These are phyloP conservation scores for Erysimum cheiri DNA, from an alignment of 441 rosid genomes.

Conservation along the genomic window DNA sequence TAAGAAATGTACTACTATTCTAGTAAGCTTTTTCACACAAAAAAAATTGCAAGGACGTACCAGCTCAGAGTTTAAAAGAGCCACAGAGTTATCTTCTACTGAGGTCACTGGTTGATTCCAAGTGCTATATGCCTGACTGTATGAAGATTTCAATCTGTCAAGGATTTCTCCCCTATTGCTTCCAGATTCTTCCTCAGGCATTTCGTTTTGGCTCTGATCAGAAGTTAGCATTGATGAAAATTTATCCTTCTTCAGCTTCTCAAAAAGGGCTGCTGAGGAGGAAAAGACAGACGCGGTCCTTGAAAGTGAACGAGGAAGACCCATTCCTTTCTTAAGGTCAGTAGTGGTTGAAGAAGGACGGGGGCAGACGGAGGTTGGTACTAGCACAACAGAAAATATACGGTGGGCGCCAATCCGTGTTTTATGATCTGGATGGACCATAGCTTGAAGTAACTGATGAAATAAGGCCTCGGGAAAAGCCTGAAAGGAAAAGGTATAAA, in stretches of 20 bases:
- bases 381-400: slow-evolving; percentile 86
- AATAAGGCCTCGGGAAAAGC: slow-evolving; percentile 90
- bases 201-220: slow-evolving; percentile 48
- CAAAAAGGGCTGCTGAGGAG: slow-evolving; percentile 97
- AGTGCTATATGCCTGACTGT: slow-evolving; percentile 52
- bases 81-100: slow-evolving; percentile 40
- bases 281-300: slow-evolving; percentile 98
- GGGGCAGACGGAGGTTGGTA: slow-evolving; percentile 91
- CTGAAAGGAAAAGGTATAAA: slow-evolving; percentile 44
- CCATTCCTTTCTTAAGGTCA: slow-evolving; percentile 52
- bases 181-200: slow-evolving; percentile 43
- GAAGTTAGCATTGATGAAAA: slow-evolving; percentile 44
- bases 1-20: slow-evolving; percentile 13
- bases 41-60: slow-evolving; percentile 46
- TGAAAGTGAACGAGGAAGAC: slow-evolving; percentile 77
- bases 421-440: slow-evolving; percentile 84
- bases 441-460: slow-evolving; percentile 83
- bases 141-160: slow-evolving; percentile 55
- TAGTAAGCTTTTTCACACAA: slow-evolving; percentile 3
- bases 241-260: slow-evolving; percentile 77
- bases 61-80: slow-evolving; percentile 48
- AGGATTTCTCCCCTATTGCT: slow-evolving; percentile 45
- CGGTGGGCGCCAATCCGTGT: slow-evolving; percentile 85
- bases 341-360: slow-evolving; percentile 45
- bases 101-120: slow-evolving; percentile 47